phyloP scores from a whole-genome alignment of 73 alveolate genomes.

The Stentor roeselii region DNA sequence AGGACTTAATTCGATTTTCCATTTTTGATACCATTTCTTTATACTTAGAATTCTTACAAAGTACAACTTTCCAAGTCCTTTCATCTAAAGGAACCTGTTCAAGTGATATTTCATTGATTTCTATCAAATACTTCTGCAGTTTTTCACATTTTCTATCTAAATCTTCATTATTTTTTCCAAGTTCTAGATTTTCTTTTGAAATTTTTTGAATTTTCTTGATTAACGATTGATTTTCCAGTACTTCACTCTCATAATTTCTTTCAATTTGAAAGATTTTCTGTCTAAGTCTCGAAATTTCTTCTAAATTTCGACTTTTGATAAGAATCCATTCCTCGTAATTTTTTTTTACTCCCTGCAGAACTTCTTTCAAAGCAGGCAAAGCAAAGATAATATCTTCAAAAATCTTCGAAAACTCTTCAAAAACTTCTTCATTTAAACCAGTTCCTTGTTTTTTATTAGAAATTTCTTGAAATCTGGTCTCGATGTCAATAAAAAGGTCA shows the following conservation, averaged over 20 bases:
- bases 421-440: neutral
- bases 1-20: neutral
- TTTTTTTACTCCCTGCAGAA: neutral
- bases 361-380: neutral
- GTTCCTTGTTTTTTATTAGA: neutral
- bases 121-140: neutral
- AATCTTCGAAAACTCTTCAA: neutral
- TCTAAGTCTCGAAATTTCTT: neutral
- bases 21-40: neutral
- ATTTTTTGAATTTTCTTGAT: slow-evolving; percentile 8
- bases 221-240: neutral
- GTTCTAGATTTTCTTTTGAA: neutral
- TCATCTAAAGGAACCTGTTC: slow-evolving; percentile 7
- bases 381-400: neutral
- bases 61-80: neutral
- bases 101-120: neutral
- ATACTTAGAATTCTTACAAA: neutral
- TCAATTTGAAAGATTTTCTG: neutral
- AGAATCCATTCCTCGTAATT: neutral
- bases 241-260: neutral
- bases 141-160: neutral
- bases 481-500: neutral
- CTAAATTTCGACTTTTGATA: neutral
- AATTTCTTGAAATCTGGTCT: neutral
- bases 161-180: neutral